Conservation (phyloP, 1,284 basidiomycete species). For the Ceratobasidium papillatum region DNA sequence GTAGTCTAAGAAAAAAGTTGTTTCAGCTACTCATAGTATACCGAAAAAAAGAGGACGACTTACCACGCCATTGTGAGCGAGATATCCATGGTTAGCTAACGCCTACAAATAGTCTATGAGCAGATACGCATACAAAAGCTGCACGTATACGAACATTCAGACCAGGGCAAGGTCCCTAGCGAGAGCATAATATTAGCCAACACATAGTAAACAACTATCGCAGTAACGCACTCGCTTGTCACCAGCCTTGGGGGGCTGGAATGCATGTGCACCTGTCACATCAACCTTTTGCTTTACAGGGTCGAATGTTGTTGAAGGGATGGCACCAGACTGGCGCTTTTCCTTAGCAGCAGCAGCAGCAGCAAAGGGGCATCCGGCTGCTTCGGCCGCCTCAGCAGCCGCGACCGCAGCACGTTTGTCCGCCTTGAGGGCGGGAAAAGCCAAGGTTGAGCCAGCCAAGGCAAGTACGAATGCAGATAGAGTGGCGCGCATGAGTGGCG, state of each 20-base stretch:
- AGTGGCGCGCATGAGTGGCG: neutral
- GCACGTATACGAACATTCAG: slow-evolving; percentile 18
- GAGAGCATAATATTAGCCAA: neutral
- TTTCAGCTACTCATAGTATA: neutral
- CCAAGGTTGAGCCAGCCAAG: neutral
- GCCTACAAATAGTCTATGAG: slow-evolving; percentile 3
- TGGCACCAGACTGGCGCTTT: slow-evolving; percentile 10
- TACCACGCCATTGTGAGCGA: slow-evolving; percentile 9
- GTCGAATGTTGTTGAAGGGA: neutral
- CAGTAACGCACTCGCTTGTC: slow-evolving; percentile 7
- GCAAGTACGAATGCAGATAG: slow-evolving; percentile 1
- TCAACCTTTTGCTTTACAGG: slow-evolving; percentile 31
- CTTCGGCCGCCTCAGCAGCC: neutral
- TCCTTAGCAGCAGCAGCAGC: neutral
- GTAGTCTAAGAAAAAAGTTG: neutral
- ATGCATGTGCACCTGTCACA: slow-evolving; percentile 12
- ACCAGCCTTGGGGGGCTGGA: slow-evolving; percentile 12
- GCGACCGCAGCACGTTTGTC: slow-evolving; percentile 2
- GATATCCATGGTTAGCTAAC: slow-evolving; percentile 23
- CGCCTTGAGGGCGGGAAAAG: slow-evolving; percentile 8
- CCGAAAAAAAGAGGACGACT: neutral
- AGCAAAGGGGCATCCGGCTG: slow-evolving; percentile 16
- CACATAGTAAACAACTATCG: neutral
- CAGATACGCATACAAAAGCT: neutral
- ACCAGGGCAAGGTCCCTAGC: slow-evolving; percentile 32